Conservation (phyloP, 192 early-diverging fungal species). For the Kappamyces sp. region DNA sequence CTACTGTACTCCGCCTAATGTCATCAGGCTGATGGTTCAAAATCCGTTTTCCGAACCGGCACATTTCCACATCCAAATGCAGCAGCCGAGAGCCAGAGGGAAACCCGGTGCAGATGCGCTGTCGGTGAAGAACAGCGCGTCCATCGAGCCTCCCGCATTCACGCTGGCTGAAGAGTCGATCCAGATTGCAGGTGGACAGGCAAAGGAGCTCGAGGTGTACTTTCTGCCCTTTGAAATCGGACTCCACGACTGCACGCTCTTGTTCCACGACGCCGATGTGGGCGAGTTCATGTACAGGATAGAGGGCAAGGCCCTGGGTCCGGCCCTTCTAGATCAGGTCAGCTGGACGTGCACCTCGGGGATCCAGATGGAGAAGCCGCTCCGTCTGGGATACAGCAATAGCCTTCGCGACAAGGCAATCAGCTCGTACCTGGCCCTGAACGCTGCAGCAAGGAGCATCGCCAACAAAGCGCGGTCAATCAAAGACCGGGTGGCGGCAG, state of each 20-base stretch:
- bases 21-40: constrained; percentile 25
- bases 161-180: constrained; percentile 18
- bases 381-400: constrained; percentile 36
- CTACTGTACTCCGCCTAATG: constrained; percentile 35
- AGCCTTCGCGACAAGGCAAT: constrained; percentile 39
- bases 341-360: constrained; percentile 37
- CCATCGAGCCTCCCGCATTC: constrained; percentile 30
- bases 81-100: constrained; percentile 19
- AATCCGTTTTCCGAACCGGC: constrained; percentile 37
- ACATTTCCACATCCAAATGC: constrained; percentile 29
- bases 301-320: constrained; percentile 26
- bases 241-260: constrained; percentile 34
- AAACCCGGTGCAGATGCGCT: constrained; percentile 7
- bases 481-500: constrained; percentile 10
- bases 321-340: constrained; percentile 26
- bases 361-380: constrained; percentile 36
- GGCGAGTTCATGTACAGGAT: constrained; percentile 50
- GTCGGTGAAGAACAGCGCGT: constrained; percentile 1
- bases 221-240: constrained; percentile 46
- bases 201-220: constrained; percentile 17
- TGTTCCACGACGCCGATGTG: constrained; percentile 35
- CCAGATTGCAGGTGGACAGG: constrained; percentile 22
- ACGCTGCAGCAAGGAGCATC: constrained; percentile 16
- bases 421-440: constrained; percentile 1
- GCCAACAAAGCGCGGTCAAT: neutral